Conservation (phyloP, 2,329 filamentous ascomycete species). For the Aspergillus quadricinctus region DNA sequence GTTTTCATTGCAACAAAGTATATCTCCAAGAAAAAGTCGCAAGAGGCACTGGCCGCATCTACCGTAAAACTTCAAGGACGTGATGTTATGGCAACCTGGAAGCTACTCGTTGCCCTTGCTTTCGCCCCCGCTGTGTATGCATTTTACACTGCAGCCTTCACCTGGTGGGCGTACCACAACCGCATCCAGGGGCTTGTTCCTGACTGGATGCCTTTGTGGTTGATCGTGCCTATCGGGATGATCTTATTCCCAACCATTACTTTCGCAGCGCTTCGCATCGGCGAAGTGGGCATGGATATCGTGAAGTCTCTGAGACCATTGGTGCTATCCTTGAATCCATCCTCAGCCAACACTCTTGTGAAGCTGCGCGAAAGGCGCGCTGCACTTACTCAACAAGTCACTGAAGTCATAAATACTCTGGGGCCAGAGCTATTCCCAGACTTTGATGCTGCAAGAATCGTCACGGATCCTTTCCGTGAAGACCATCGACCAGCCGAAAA, state of each 20-base stretch:
- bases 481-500: constrained; percentile 13
- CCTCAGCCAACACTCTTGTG: constrained; percentile 76
- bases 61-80: constrained; percentile 83
- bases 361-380: constrained; percentile 69
- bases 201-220: constrained; percentile 72
- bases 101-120: constrained; percentile 80
- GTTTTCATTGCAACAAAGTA: constrained; percentile 80
- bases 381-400: constrained; percentile 75
- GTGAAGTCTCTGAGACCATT: constrained; percentile 89
- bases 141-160: constrained; percentile 70
- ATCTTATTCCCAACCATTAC: constrained; percentile 82
- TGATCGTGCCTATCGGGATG: constrained; percentile 69
- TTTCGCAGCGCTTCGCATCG: constrained; percentile 88
- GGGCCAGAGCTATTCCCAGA: constrained; percentile 97
- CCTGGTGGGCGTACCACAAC: constrained; percentile 74
- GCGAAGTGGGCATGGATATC: constrained; percentile 98
- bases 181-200: constrained; percentile 79
- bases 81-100: constrained; percentile 93
- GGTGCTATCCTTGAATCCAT: constrained; percentile 76
- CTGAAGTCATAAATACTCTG: constrained; percentile 87
- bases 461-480: constrained; percentile 50
- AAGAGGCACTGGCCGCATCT: constrained; percentile 76
- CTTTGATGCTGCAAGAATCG: constrained; percentile 72
- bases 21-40: constrained; percentile 77
- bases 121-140: constrained; percentile 78